phyloP scores from a whole-genome alignment of 306 rosid genomes.

The Vigna nakashimae region DNA sequence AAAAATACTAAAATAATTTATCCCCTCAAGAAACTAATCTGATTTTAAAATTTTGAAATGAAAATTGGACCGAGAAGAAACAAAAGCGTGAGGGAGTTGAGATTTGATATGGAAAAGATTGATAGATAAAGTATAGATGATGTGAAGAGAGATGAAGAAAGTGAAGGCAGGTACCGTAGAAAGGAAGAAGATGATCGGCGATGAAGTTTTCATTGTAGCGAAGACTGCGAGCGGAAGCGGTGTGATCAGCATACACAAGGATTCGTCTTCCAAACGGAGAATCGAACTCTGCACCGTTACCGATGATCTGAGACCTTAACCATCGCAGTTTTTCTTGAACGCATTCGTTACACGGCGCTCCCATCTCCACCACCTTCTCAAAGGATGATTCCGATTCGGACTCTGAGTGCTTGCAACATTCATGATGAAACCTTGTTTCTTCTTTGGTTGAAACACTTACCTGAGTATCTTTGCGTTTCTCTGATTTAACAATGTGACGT shows the following conservation, averaged over 20 bases:
- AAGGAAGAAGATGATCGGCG: constrained; percentile 72
- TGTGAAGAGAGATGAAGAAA: background rate
- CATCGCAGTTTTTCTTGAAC: constrained; percentile 55
- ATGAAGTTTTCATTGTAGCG: constrained; percentile 66
- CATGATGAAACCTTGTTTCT: background rate
- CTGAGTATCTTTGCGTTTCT: background rate
- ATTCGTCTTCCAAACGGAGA: constrained; percentile 70
- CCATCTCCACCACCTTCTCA: constrained; percentile 39
- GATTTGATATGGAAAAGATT: too few relatives aligned
- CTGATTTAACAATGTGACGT: background rate
- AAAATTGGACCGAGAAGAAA: too few relatives aligned
- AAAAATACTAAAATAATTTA: too few relatives aligned
- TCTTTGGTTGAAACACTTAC: background rate
- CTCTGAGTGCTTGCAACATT: background rate
- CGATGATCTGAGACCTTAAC: constrained; percentile 71
- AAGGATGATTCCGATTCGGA: constrained; percentile 15
- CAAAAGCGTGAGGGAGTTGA: too few relatives aligned
- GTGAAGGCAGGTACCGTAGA: constrained; percentile 59
- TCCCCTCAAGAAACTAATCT: too few relatives aligned
- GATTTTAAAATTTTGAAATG: too few relatives aligned
- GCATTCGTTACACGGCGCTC: constrained; percentile 34
- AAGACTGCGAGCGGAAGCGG: constrained; percentile 85
- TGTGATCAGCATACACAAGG: constrained; percentile 82
- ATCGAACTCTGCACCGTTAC: constrained; percentile 54
- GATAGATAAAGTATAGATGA: too few relatives aligned